Conservation (phyloP, 352 stramenopile species). For the Phytophthora ohioensis region DNA sequence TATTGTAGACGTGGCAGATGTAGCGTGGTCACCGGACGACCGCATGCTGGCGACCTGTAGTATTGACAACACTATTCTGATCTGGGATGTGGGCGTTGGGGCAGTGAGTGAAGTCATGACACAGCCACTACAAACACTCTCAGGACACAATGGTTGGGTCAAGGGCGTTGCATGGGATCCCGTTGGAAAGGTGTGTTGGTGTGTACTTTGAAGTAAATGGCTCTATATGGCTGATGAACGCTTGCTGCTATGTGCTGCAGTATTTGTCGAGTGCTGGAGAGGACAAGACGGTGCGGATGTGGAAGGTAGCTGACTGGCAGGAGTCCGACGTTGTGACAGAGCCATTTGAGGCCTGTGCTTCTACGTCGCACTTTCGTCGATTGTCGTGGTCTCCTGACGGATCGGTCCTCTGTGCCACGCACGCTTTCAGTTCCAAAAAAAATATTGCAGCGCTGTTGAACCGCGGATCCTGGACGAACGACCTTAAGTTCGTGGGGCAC, state of each 20-base stretch:
- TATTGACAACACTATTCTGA: constrained; percentile 90
- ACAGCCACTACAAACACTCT: constrained; percentile 80
- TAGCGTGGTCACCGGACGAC: constrained; percentile 90
- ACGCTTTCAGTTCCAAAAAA: constrained; percentile 90
- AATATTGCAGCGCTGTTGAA: constrained; percentile 85
- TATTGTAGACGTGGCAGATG: constrained; percentile 78
- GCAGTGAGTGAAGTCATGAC: constrained; percentile 74
- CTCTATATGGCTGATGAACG: neutral
- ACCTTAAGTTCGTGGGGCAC: constrained; percentile 90
- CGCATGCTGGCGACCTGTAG: constrained; percentile 89
- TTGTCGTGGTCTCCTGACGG: constrained; percentile 89
- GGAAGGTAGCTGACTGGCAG: constrained; percentile 86
- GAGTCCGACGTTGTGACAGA: constrained; percentile 67
- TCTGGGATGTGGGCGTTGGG: constrained; percentile 80
- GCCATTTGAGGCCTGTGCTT: constrained; percentile 81
- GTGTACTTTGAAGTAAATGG: neutral
- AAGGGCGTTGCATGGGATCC: constrained; percentile 90
- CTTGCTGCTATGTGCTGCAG: constrained; percentile 32
- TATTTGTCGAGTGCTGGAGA: constrained; percentile 89
- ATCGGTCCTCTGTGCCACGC: constrained; percentile 80
- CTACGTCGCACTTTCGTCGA: constrained; percentile 84
- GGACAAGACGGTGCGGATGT: constrained; percentile 89
- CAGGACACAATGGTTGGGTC: constrained; percentile 86
- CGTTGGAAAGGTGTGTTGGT: constrained; percentile 70
- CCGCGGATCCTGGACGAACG: constrained; percentile 79